Evolutionary conservation across 257 asterid genomes (phyloP), one percentile per base, ranked within the genome.

Genomic region (Euphrasia confusa): DNA sequence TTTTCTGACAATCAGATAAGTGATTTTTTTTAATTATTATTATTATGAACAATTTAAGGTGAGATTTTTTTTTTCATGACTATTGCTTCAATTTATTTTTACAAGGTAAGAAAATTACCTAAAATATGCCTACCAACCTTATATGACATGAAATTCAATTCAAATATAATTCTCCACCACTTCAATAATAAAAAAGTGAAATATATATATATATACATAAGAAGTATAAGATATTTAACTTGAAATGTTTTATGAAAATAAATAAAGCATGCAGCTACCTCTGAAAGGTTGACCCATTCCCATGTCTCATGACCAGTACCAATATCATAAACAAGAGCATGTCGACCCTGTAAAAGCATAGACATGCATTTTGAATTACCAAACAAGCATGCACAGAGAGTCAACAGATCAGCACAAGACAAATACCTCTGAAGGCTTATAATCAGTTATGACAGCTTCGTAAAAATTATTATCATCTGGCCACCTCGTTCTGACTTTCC

Each of bases 381-480:
- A 54, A 26, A 57, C 59, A 56, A 61, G 52, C 54, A 2, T 15
- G 71, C 12, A 40, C 63, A 58, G 58, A 33, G 35, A 63, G 52
- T 56, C 45, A 5, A 54, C 4, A 45, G 63, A 62, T 21, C 57
- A 65, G 28, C 56, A 70, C 35, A 63, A 69, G 52, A 61, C 42
- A 61, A 3, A 55, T 81, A 89, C 99, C 88, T 84, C 84, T 30
- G 49, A 66, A 27, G 83, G 77, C 75, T 89, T 72, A 61, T 83
- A 89, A 72, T 83, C 83, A 32, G 88, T 80, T 49, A 92, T 89
- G 58, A 86, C 75, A 70, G 99, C 99, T 71, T 86, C 99, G 77
- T 92, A 92, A 56, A 89, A 92, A 68, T 70, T 89, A 72, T 92
- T 92, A 79, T 92, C 97, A 65, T 89, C 99, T 61, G 99, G 99